Conservation (phyloP, 2,329 filamentous ascomycete genomes). For the Fusarium redolens region DNA sequence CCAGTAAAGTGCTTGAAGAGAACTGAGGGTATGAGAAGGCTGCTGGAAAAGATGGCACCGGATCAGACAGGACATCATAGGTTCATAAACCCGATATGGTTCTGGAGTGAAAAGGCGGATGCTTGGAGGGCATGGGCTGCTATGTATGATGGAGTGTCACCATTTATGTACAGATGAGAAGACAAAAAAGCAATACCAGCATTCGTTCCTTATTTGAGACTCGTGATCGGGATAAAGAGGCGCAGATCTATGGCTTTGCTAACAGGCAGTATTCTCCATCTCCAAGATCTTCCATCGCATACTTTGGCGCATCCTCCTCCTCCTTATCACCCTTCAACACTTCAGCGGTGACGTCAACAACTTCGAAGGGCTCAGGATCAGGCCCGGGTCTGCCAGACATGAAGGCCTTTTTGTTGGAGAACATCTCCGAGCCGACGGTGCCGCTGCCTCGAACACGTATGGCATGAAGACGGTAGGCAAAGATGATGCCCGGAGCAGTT, state of each 20-base stretch:
- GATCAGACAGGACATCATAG: not conserved
- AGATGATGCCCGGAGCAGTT: not conserved
- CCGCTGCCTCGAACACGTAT: not conserved
- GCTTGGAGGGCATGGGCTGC: not conserved
- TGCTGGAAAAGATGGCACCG: not conserved
- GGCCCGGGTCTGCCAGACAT: not conserved
- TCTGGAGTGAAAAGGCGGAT: not conserved
- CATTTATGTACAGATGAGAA: not conserved
- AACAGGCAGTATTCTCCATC: not conserved
- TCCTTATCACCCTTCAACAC: not conserved
- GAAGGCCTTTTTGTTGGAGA: not conserved
- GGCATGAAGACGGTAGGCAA: not conserved
- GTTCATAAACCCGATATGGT: not conserved
- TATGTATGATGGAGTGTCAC: not conserved
- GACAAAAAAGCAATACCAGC: no score
- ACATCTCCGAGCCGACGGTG: not conserved
- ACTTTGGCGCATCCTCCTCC: not conserved
- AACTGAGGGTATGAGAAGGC: not conserved
- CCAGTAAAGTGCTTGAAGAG: not conserved
- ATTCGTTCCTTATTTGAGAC: no score
- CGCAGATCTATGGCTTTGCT: not conserved
- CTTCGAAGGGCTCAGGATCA: not conserved
- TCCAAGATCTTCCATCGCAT: not conserved
- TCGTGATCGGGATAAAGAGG: rapidly evolving
- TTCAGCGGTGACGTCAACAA: rapidly evolving